Evolutionary conservation across 1,139 yeast species (phyloP).

Genomic region (Blastobotrys aristatus): DNA sequence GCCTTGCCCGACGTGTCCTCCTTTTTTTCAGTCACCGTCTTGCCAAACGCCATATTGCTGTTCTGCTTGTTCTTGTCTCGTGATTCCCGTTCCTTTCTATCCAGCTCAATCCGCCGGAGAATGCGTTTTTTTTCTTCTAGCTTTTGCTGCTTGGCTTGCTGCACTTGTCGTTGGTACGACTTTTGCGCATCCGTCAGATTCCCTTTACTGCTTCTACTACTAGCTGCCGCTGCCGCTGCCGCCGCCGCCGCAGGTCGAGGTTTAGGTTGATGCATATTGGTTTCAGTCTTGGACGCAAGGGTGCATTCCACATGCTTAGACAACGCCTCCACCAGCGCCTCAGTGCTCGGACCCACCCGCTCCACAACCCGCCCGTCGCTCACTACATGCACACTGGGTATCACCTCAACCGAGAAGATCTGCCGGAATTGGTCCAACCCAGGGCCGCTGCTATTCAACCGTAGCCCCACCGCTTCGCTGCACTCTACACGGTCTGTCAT

Average conservation of each 20-base stretch:
- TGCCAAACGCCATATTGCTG: constrained; percentile 4
- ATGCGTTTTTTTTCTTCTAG: constrained; percentile 53
- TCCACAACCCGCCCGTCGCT: constrained; percentile 40
- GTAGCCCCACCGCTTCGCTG: neutral
- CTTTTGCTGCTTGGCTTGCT: constrained; percentile 40
- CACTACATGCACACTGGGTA: constrained; percentile 46
- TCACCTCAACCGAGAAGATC: constrained; percentile 43
- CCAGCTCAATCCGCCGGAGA: constrained; percentile 46
- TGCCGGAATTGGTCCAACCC: constrained; percentile 41
- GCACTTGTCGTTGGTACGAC: constrained; percentile 41
- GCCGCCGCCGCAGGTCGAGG: neutral
- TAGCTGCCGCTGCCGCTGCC: neutral
- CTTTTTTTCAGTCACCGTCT: constrained; percentile 12
- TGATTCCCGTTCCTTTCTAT: constrained; percentile 43
- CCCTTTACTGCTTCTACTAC: neutral
- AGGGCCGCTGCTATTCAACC: neutral
- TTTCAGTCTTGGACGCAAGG: neutral
- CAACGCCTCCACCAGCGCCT: too few relatives aligned
- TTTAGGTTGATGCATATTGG: neutral
- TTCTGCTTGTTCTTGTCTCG: neutral
- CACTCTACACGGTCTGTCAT: neutral
- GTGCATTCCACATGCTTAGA: too few relatives aligned
- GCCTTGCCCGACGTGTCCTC: constrained; percentile 32
- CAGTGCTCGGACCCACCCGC: too few relatives aligned
- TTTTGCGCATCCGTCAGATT: neutral